phyloP scores from a whole-genome alignment of 257 asterid species.

The Linaria vulgaris region DNA sequence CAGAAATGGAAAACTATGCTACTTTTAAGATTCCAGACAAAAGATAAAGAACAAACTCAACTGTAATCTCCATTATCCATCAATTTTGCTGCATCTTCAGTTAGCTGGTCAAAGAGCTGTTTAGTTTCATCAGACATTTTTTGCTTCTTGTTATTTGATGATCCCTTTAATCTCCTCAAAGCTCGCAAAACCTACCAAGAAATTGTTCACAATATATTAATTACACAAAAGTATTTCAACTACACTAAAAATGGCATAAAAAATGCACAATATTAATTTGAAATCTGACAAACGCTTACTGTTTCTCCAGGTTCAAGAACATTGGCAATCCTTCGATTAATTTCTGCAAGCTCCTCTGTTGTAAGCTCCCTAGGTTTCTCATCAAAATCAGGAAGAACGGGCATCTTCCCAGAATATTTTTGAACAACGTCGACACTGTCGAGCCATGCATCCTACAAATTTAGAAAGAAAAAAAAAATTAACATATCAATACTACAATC shows the following conservation, averaged over 20 bases:
- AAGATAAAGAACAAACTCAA: slow-evolving; percentile 38
- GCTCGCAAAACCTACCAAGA: slow-evolving; percentile 74
- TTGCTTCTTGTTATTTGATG: slow-evolving; percentile 65
- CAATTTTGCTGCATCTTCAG: slow-evolving; percentile 92
- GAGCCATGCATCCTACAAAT: slow-evolving; percentile 96
- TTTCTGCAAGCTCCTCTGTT: slow-evolving; percentile 71
- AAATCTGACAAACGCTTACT: slow-evolving; percentile 36
- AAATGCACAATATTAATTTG: slow-evolving; percentile 12
- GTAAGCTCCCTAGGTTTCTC: slow-evolving; percentile 64
- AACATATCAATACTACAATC: slow-evolving; percentile 10
- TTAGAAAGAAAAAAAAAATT: slow-evolving; percentile 22
- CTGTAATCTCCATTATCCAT: slow-evolving; percentile 94
- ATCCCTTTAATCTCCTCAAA: slow-evolving; percentile 91
- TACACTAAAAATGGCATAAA: neutral
- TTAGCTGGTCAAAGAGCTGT: slow-evolving; percentile 79
- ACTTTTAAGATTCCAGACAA: slow-evolving; percentile 16
- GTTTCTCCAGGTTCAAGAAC: slow-evolving; percentile 91
- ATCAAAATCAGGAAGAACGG: slow-evolving; percentile 32
- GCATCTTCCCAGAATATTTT: slow-evolving; percentile 39
- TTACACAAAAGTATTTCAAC: slow-evolving; percentile 4
- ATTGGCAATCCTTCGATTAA: slow-evolving; percentile 88
- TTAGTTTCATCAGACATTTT: slow-evolving; percentile 86
- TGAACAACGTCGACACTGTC: slow-evolving; percentile 64
- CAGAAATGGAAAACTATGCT: slow-evolving; percentile 5
- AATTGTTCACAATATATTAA: neutral